Evolutionary conservation across 495 filamentous ascomycete species (phyloP).

Genomic region (Neurospora sp.): DNA sequence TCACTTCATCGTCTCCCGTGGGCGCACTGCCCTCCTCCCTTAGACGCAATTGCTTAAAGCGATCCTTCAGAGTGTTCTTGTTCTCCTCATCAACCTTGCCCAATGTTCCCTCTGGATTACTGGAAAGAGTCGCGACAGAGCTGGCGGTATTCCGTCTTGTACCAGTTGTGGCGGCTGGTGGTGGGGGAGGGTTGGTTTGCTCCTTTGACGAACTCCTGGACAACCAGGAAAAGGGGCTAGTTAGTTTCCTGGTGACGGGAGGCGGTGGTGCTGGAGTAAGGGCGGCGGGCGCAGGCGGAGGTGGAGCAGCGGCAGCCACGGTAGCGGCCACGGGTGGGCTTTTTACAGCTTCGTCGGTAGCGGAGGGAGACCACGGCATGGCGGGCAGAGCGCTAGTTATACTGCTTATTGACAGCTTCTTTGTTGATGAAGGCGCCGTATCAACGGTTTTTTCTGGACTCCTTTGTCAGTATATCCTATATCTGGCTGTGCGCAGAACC

Average conservation of each 20-base stretch:
- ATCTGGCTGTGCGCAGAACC: neutral
- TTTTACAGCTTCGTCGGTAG: constrained; percentile 28
- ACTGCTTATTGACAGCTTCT: constrained; percentile 37
- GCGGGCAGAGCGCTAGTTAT: constrained; percentile 39
- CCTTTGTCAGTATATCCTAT: neutral
- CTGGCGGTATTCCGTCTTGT: constrained; percentile 57
- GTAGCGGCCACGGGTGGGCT: constrained; percentile 24
- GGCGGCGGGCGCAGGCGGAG: constrained; percentile 21
- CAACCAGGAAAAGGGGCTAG: constrained; percentile 76
- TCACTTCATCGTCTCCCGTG: constrained; percentile 38
- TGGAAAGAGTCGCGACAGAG: constrained; percentile 62
- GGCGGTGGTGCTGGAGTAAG: constrained; percentile 32
- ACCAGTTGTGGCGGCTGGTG: constrained; percentile 21
- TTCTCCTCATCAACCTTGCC: constrained; percentile 56
- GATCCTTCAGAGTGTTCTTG: constrained; percentile 66
- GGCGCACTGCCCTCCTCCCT: constrained; percentile 58
- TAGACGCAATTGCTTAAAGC: constrained; percentile 77
- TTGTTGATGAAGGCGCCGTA: constrained; percentile 24
- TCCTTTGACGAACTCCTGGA: constrained; percentile 58
- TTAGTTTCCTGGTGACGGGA: constrained; percentile 51
- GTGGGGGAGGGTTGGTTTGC: constrained; percentile 48
- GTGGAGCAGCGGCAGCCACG: constrained; percentile 3
- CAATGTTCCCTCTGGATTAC: constrained; percentile 64
- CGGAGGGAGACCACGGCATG: constrained; percentile 44
- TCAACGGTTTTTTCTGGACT: constrained; percentile 13